Base-by-base conservation (phyloP, 192 early-diverging fungal species). In the Coemansia sp. region DNA sequence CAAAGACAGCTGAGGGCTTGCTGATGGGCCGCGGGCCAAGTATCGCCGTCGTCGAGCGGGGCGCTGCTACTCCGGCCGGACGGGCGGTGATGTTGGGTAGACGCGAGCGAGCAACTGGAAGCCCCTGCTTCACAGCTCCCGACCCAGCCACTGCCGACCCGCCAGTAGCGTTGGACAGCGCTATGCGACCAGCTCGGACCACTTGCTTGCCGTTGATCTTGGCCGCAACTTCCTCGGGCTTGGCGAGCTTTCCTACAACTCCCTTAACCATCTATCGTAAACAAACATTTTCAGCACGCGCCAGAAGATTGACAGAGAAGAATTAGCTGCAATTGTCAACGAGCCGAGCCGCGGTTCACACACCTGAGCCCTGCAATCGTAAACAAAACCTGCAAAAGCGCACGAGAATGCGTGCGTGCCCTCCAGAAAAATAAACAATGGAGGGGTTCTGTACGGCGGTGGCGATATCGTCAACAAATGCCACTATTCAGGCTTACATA, bases 1-100 rank as follows among this genome's bases (percentile, higher is more conserved):
- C 71, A 59, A 66, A 68, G 11, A 42, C 53, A 0, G 68, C 63
- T 0, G 74, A 47, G 1, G 79, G 70, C 67, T 74, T 76, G 71
- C 70, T 74, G 48, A 82, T 70, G 0, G 74, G 75, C 1, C 76
- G 70, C 3, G 14, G 23, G 23, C 61, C 69, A 1, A 65, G 25
- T n/a, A 55, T 55, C 23, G 52, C 52, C 26, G 25, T 48, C 47
- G 52, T 33, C 3, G 43, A 45, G 33, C 43, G 53, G 5, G 16
- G 11, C 8, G 37, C 43, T 11, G 43, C 31, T 10, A 61, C 39
- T 7, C 53, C 36, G 13, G 60, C 43, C 10, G 69, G 59, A 1
- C 70, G 62, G 2, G 41, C 31, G 9, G 58, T 23, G 35, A 33
- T 50, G 14, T 33, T 59, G 4, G 48, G 37, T 41, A 61, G 66